phyloP scores from a whole-genome alignment of 352 stramenopile species.

The Pythium pyrilobum region DNA sequence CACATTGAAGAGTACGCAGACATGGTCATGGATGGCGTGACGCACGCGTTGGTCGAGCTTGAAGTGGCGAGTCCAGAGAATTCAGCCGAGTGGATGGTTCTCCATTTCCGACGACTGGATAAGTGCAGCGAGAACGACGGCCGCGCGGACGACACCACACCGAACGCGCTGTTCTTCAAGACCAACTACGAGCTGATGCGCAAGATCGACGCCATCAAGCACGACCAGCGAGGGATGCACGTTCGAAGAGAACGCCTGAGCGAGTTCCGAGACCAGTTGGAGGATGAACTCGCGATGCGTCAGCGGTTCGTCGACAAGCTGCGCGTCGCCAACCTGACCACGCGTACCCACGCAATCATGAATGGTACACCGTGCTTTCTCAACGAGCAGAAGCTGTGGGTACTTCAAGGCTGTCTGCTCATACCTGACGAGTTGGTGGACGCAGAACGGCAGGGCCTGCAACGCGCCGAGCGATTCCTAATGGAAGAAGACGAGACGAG shows the following conservation, averaged over 20 bases:
- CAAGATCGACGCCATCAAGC: constrained; percentile 49
- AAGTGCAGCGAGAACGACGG: background rate
- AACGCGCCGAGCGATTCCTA: constrained; percentile 46
- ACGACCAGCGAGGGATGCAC: constrained; percentile 35
- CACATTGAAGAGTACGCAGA: constrained; percentile 48
- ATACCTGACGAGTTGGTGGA: constrained; percentile 17
- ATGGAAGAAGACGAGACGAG: constrained; percentile 65
- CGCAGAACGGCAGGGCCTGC: constrained; percentile 35
- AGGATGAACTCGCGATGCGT: constrained; percentile 35
- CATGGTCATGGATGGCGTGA: constrained; percentile 29
- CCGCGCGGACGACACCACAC: constrained; percentile 10
- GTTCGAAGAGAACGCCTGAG: constrained; percentile 25
- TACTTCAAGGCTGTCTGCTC: constrained; percentile 38
- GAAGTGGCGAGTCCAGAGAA: constrained; percentile 33
- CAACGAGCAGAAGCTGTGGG: constrained; percentile 64
- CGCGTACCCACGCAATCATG: constrained; percentile 64
- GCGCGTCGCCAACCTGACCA: constrained; percentile 36
- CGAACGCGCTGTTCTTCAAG: constrained; percentile 35
- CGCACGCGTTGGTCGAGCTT: constrained; percentile 35
- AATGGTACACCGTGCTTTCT: constrained; percentile 48
- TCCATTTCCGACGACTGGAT: constrained; percentile 23
- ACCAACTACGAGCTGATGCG: constrained; percentile 57
- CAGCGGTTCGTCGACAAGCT: constrained; percentile 54
- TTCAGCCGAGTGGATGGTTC: constrained; percentile 39
- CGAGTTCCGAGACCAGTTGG: constrained; percentile 14